These are phyloP conservation scores for Silene conica DNA, from an alignment of 148 eudicot species.

Conservation along the genomic window DNA sequence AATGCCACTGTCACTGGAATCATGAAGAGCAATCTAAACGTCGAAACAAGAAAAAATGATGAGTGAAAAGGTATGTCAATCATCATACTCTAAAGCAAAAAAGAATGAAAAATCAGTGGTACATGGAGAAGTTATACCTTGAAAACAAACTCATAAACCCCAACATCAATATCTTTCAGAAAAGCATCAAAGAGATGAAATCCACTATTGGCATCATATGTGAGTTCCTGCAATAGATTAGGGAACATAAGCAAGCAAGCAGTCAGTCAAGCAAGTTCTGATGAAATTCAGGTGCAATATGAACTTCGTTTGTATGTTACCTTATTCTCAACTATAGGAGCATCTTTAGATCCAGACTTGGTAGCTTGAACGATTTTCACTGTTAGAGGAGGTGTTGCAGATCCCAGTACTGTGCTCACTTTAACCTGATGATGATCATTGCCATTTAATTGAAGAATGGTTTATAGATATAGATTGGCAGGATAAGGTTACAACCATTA, in stretches of 20 bases:
- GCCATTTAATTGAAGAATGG: neutral
- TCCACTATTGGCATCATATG: slow-evolving; percentile 50
- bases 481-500: neutral
- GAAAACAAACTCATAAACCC: slow-evolving; percentile 67
- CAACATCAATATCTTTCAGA: slow-evolving; percentile 65
- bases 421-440: slow-evolving; percentile 46
- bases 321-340: slow-evolving; percentile 68
- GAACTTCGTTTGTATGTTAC: slow-evolving; percentile 27
- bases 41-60: neutral
- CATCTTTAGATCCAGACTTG: slow-evolving; percentile 58
- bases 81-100: neutral
- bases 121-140: slow-evolving; percentile 40
- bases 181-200: slow-evolving; percentile 66
- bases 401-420: slow-evolving; percentile 80
- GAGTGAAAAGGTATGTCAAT: slow-evolving; percentile 1
- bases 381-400: slow-evolving; percentile 63
- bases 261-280: slow-evolving; percentile 18
- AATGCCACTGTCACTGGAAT: slow-evolving; percentile 48
- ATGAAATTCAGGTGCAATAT: slow-evolving; percentile 1
- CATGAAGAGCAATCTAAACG: slow-evolving; percentile 60
- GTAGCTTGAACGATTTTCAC: slow-evolving; percentile 72
- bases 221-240: slow-evolving; percentile 56
- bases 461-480: neutral
- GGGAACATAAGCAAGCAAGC: slow-evolving; percentile 6
- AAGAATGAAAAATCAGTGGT: neutral